A percentile compares a stretch with the other conserved stretches of the same genome.
Evolutionary conservation across 1,284 basidiomycete species (phyloP).

Genomic region (Gomphus sp.): DNA sequence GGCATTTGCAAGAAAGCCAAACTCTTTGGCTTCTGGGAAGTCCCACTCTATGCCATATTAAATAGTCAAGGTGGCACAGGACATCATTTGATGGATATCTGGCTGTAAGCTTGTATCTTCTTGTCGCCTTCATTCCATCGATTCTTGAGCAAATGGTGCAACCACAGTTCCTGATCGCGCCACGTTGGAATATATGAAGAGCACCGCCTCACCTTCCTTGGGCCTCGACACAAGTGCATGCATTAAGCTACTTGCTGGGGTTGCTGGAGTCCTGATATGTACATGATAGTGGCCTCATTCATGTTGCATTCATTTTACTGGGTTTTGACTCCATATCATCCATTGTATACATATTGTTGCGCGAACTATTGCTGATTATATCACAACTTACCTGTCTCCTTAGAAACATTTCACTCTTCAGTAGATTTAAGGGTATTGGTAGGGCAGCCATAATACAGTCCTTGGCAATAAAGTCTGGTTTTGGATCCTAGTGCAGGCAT

Average conservation of each 20-base stretch:
- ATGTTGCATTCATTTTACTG: background rate
- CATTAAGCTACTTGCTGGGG: background rate
- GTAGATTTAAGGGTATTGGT: no score
- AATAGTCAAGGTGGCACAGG: slow-evolving; percentile 49
- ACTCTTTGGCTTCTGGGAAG: slow-evolving; percentile 74
- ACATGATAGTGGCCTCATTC: background rate
- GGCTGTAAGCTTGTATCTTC: slow-evolving; percentile 45
- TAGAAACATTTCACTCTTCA: no score
- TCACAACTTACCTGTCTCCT: no score
- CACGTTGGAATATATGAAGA: slow-evolving; percentile 66
- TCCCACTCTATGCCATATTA: slow-evolving; percentile 75
- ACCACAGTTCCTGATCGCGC: slow-evolving; percentile 43
- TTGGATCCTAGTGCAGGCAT: no score
- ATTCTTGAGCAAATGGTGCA: slow-evolving; percentile 35
- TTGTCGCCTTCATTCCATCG: background rate
- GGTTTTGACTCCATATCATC: no score
- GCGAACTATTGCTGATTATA: no score
- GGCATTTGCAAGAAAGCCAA: slow-evolving; percentile 64
- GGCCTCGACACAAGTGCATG: background rate
- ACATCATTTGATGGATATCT: slow-evolving; percentile 74
- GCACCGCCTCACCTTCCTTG: slow-evolving; percentile 26
- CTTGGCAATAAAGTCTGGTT: no score
- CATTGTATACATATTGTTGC: no score
- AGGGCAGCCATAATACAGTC: no score
- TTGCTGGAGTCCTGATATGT: background rate